Evolutionary conservation across 1,139 yeast genomes (phyloP).

Genomic region (Saccharomyces hybrid): DNA sequence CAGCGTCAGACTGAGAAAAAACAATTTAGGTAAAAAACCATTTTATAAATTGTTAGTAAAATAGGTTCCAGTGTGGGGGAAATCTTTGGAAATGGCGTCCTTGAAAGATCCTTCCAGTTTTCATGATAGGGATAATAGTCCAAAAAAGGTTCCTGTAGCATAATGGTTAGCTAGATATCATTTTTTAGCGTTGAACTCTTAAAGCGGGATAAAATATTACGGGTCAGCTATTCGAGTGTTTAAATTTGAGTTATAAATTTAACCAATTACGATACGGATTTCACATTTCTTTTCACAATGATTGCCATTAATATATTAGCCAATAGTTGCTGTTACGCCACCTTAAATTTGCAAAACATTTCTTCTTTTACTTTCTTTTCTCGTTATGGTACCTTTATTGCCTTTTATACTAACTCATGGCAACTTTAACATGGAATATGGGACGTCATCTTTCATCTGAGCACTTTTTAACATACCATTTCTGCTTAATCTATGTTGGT

Average conservation of each 20-base stretch:
- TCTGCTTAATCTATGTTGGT: conserved; percentile 23
- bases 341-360: not conserved
- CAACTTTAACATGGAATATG: not conserved
- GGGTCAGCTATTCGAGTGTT: not conserved
- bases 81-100: not conserved
- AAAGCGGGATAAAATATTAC: not conserved
- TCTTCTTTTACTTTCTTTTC: not conserved
- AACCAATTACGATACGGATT: not conserved
- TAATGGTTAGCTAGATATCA: not conserved
- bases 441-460: not conserved
- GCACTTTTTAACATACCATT: conserved; percentile 20
- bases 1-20: conserved; percentile 63
- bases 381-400: no score
- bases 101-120: not conserved
- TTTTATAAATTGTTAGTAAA: conserved; percentile 28
- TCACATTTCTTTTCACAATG: not conserved
- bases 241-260: not conserved
- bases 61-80: not conserved
- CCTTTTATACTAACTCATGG: not conserved
- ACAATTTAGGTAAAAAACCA: conserved; percentile 35
- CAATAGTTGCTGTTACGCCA: not conserved
- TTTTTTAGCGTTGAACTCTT: not conserved
- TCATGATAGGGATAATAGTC: not conserved
- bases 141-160: not conserved
- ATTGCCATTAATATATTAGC: not conserved